These are phyloP conservation scores for Physcomitrium patens DNA, from an alignment of 225 moss, liverwort and hornwort species.

Conservation along the genomic window DNA sequence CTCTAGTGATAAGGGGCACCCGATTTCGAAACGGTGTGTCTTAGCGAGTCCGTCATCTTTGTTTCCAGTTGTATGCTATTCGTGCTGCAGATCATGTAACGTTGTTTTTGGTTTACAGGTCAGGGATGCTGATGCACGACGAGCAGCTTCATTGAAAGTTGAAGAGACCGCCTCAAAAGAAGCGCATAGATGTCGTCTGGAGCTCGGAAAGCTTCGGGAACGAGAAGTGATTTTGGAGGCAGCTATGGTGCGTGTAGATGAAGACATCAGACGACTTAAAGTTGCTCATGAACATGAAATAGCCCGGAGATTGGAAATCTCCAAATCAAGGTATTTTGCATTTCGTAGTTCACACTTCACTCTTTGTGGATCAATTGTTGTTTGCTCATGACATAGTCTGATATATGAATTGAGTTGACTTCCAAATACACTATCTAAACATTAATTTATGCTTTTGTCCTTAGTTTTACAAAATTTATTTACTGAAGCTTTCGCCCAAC, in stretches of 20 bases:
- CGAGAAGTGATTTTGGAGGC: slow-evolving; percentile 72
- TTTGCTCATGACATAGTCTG: not conserved
- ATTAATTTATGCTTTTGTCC: not conserved
- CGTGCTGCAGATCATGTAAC: not conserved
- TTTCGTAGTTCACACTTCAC: not conserved
- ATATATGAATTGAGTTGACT: not conserved
- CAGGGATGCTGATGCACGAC: slow-evolving; percentile 61
- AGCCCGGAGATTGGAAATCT: slow-evolving; percentile 7
- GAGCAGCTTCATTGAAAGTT: slow-evolving; percentile 52
- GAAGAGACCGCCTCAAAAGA: slow-evolving; percentile 72
- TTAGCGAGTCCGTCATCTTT: no score
- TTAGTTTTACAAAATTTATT: not conserved
- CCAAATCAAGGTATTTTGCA: slow-evolving; percentile 17
- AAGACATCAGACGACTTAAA: slow-evolving; percentile 42
- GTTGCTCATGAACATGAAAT: slow-evolving; percentile 29
- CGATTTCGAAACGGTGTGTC: no score
- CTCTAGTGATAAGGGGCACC: no score
- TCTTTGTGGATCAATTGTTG: slow-evolving; percentile 7
- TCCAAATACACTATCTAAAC: no score
- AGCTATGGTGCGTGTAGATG: slow-evolving; percentile 68
- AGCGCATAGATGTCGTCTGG: slow-evolving; percentile 73
- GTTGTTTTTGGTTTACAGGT: slow-evolving; percentile 47
- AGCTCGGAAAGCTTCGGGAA: slow-evolving; percentile 75
- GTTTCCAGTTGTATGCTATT: not conserved
- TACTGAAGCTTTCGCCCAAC: not conserved